phyloP scores from a whole-genome alignment of 345 rosid genomes.

The Brassica carinata region DNA sequence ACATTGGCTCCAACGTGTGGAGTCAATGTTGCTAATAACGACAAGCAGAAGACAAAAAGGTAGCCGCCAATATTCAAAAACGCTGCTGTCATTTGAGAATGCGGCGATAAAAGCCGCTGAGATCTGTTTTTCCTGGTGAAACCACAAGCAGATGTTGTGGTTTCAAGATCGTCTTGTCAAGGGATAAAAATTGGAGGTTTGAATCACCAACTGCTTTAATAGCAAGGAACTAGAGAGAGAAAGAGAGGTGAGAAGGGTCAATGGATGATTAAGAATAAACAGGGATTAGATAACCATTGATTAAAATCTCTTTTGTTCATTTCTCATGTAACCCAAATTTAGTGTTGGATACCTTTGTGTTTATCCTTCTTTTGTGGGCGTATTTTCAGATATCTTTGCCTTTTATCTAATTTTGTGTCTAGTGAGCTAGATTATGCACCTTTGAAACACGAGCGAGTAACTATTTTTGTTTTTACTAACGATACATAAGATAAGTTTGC shows the following conservation, averaged over 20 bases:
- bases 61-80: conserved; percentile 12
- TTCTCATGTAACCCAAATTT: neutral
- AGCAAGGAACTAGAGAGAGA: conserved; percentile 2
- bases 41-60: conserved; percentile 10
- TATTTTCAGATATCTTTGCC: neutral
- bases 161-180: conserved; percentile 2
- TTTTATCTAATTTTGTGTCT: neutral
- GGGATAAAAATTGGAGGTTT: neutral
- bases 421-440: neutral
- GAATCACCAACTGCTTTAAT: conserved; percentile 25
- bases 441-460: neutral
- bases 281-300: neutral
- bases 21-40: conserved; percentile 19
- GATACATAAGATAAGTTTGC: neutral
- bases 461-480: neutral
- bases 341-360: neutral
- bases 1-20: conserved; percentile 23
- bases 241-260: conserved; percentile 1
- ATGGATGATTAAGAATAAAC: neutral
- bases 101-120: conserved; percentile 9
- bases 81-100: conserved; percentile 25
- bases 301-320: neutral
- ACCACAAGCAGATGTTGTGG: conserved; percentile 10
- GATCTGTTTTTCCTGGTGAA: neutral
- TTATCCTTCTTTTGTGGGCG: neutral